phyloP scores from a whole-genome alignment of 495 filamentous ascomycete genomes.

The Beverwykella pulmonaria region DNA sequence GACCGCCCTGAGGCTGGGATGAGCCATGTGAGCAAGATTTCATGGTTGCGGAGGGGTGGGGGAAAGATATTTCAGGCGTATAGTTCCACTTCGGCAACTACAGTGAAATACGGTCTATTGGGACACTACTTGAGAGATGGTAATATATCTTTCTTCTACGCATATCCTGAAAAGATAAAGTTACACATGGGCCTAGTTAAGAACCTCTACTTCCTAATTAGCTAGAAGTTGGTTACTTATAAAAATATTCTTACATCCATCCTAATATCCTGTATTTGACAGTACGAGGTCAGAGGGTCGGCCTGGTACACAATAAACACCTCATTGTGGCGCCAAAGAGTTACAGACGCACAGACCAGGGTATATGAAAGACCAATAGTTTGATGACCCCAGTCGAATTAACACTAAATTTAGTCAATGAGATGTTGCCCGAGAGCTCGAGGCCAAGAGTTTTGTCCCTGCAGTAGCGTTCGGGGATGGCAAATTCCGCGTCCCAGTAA shows the following conservation, averaged over 20 bases:
- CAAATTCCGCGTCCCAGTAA: background rate
- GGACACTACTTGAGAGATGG: too few relatives aligned
- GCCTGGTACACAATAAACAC: background rate
- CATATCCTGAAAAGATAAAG: too few relatives aligned
- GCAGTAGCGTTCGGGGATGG: background rate
- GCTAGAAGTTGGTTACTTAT: too few relatives aligned
- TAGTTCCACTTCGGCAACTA: background rate
- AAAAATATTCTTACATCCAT: too few relatives aligned
- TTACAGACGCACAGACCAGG: background rate
- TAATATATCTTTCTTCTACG: too few relatives aligned
- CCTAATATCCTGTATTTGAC: too few relatives aligned
- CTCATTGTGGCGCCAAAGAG: background rate
- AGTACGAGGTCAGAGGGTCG: background rate
- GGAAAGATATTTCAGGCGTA: background rate
- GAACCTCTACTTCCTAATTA: too few relatives aligned
- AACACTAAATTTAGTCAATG: background rate
- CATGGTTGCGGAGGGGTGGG: background rate
- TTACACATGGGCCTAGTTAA: too few relatives aligned
- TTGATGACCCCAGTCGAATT: background rate
- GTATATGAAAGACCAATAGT: background rate
- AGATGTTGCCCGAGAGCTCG: background rate
- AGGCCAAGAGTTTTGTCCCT: background rate
- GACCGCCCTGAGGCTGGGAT: background rate
- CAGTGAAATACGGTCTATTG: too few relatives aligned
- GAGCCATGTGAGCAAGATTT: background rate